Evolutionary conservation across 1,284 basidiomycete genomes (phyloP), one percentile per base, ranked within the genome.

Genomic region (Sphagnurus paluster): DNA sequence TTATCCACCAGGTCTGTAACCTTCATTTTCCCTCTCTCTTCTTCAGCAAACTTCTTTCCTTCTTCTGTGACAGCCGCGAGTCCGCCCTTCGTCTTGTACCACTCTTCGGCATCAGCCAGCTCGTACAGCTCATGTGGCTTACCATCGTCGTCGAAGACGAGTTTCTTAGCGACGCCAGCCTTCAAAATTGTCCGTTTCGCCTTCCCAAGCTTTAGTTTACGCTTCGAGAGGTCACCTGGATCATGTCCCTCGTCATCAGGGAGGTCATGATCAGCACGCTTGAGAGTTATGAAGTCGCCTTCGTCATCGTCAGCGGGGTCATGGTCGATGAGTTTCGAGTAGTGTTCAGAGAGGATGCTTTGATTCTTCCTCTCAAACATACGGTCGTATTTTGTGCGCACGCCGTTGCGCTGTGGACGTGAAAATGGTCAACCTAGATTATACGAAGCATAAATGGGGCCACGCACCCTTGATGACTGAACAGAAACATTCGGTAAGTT

Each of bases 301-400:
- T 77, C 81, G 20, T 77, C 79, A 21, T 72, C 75, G 11, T 60
- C 75, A 1, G 61, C 67, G 19, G 63, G 65, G 39, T 74, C 78
- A 21, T 87, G 86, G 48, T 92, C 88, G 44, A 98, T 75, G 40
- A 99, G 84, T 60, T 93, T 93, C 47, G 76, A 79, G 70, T 98
- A 98, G 65, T 98, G 95, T 53, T 87, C 82, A 0, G 93, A 94
- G 14, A 98, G 79, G 42, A 98, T 88, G 55, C 85, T 89, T 67
- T 98, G 95, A 65, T 98, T 98, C 68, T 92, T 95, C 48, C 96
- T 84, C 61, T 91, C 90, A 62, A 99, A 99, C 93, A 99, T 98
- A 42, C 93, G 84, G 66, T 99, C 97, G 66, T 98, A 98, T 70
- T 97, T 98, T 4, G 97, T 98, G 46, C 91, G 80, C 0, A 94